Evolutionary conservation across 495 filamentous ascomycete species (phyloP), one percentile per base, ranked within the genome.

Genomic region (Penicillium samsonianum): DNA sequence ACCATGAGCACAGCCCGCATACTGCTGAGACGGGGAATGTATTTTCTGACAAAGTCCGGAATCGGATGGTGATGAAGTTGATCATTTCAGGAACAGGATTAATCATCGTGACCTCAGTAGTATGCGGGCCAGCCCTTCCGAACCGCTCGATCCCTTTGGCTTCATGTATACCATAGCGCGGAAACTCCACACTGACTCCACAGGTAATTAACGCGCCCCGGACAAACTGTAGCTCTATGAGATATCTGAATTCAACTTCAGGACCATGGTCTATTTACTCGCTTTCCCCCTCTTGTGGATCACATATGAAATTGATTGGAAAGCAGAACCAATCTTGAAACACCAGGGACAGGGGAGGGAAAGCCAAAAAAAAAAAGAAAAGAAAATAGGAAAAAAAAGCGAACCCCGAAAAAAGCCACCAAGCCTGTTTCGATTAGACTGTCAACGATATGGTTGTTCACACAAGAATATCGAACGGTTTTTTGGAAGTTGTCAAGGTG

Each of bases 1-100:
- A 49, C 57, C 65, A 65, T 43, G 42, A 60, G 58, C 60, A 59
- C 65, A 63, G 65, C 58, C 57, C 50, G 17, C 45, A 48, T 30
- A 12, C 16, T 26, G 22, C 43, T 46, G 25, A 9, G 43, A 28
- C 41, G 20, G 20, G 41, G 19, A 43, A 33, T 38, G 16, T 43
- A 26, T 12, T 11, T 30, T 40, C 19, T 37, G 17, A 56, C 50
- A 46, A 51, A 55, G 48, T 49, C 53, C 16, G 50, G 20, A 57
- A 26, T 19, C 4, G 22, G 31, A n/a, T n/a, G n/a, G 37, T 40
- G 43, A 35, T 47, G 58, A 25, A 35, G 53, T 35, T 12, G 57
- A 64, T 60, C 61, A 57, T 41, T 40, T 52, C 44, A 53, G 22
- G 9, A 50, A 56, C 26, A 58, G 30, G 20, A 25, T 16, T 57